These are phyloP conservation scores for Pythium rhizo-oryzae DNA, from an alignment of 352 stramenopile species.

Conservation along the genomic window DNA sequence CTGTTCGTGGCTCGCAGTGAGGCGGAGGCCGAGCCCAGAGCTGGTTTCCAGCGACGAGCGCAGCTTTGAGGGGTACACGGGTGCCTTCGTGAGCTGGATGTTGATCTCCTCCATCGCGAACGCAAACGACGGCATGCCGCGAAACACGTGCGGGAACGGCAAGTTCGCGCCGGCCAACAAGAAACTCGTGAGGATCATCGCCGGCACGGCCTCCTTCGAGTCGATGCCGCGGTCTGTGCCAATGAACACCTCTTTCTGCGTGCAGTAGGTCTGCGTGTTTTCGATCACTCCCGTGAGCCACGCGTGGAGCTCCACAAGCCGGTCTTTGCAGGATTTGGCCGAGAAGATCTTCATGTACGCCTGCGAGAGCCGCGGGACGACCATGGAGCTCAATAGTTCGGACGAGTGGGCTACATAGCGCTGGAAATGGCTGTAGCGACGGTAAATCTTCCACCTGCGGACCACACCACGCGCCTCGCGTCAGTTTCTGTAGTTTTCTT, in stretches of 20 bases:
- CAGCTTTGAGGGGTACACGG: constrained; percentile 70
- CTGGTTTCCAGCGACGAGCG: constrained; percentile 59
- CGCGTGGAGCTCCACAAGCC: constrained; percentile 68
- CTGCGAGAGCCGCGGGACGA: constrained; percentile 67
- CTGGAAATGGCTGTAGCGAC: constrained; percentile 86
- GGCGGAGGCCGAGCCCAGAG: constrained; percentile 55
- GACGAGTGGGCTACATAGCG: constrained; percentile 65
- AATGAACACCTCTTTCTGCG: constrained; percentile 36
- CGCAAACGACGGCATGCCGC: constrained; percentile 70
- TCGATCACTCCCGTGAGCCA: constrained; percentile 70
- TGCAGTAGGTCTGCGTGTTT: constrained; percentile 69
- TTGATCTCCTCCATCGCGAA: constrained; percentile 76
- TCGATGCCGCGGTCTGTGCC: constrained; percentile 28
- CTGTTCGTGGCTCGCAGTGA: constrained; percentile 65
- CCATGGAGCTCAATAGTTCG: constrained; percentile 58
- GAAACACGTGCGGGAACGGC: constrained; percentile 71
- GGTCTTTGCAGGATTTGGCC: constrained; percentile 77
- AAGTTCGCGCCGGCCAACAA: constrained; percentile 73
- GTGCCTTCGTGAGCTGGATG: constrained; percentile 49
- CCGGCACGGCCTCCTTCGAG: constrained; percentile 43
- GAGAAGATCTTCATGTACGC: constrained; percentile 84
- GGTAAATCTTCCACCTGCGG: constrained; percentile 80
- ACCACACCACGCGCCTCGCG: background rate
- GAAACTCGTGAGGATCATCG: constrained; percentile 68
- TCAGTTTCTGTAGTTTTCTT: background rate